These are phyloP conservation scores for Amanita molliuscula DNA, from an alignment of 768 basidiomycete genomes.

Conservation along the genomic window DNA sequence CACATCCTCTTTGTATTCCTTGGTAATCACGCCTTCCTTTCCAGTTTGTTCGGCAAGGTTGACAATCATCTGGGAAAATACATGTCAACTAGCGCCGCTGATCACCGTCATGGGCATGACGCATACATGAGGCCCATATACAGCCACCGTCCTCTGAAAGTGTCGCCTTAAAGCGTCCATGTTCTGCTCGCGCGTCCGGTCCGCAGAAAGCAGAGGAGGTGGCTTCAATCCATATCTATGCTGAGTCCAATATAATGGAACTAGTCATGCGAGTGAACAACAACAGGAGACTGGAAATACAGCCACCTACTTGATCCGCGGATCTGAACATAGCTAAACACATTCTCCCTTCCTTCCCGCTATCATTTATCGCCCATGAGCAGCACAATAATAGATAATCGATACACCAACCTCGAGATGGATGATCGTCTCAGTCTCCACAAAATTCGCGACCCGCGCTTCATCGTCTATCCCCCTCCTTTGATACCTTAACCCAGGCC, in stretches of 20 bases:
- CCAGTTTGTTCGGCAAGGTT: conserved; percentile 90
- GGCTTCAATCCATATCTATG: conserved; percentile 82
- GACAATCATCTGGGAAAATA: conserved; percentile 50
- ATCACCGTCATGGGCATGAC: conserved; percentile 2
- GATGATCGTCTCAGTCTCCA: conserved; percentile 89
- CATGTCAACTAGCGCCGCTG: background rate
- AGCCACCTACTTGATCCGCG: conserved; percentile 74
- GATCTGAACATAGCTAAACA: conserved; percentile 85
- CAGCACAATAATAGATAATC: background rate
- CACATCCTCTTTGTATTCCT: conserved; percentile 66
- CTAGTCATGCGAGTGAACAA: conserved; percentile 26
- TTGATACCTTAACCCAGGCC: conserved; percentile 91
- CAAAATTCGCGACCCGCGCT: conserved; percentile 91
- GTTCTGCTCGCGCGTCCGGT: conserved; percentile 66
- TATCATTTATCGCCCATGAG: conserved; percentile 16
- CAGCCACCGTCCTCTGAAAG: conserved; percentile 49
- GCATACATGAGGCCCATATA: conserved; percentile 74
- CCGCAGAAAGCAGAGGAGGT: conserved; percentile 64
- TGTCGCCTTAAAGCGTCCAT: conserved; percentile 63
- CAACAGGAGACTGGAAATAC: conserved; percentile 1
- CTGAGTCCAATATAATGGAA: conserved; percentile 92
- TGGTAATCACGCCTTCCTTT: conserved; percentile 74
- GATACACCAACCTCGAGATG: conserved; percentile 55
- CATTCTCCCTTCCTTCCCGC: conserved; percentile 66
- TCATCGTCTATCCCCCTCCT: conserved; percentile 90